phyloP scores from a whole-genome alignment of 139 green algal genomes.

The Parachlorella kessleri region DNA sequence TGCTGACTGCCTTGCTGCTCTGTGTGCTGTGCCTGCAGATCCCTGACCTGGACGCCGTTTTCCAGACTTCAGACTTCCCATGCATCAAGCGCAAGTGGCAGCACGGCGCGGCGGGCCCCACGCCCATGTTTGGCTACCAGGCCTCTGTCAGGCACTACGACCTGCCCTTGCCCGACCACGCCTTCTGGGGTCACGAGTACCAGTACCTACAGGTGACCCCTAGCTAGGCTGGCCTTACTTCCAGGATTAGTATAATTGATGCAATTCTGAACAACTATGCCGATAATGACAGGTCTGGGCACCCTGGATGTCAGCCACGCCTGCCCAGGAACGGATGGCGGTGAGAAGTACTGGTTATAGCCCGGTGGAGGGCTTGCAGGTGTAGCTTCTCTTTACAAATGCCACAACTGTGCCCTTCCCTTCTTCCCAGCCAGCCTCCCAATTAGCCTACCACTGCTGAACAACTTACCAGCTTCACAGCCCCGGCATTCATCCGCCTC shows the following conservation, averaged over 20 bases:
- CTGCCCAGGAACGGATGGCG: no score
- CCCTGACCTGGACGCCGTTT: constrained; percentile 43
- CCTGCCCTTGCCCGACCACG: constrained; percentile 48
- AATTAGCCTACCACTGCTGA: not conserved
- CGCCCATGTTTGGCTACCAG: constrained; percentile 40
- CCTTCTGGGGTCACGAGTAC: constrained; percentile 50
- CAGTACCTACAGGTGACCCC: constrained; percentile 13
- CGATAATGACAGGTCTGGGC: no score
- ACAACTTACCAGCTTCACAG: not conserved
- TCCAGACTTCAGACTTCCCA: constrained; percentile 48
- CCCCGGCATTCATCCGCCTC: no score
- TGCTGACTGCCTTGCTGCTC: no score
- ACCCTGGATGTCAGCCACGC: no score
- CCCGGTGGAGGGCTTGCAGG: not conserved
- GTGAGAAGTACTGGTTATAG: no score
- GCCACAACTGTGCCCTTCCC: not conserved
- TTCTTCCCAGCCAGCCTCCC: not conserved
- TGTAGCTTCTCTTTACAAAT: not conserved
- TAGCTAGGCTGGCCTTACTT: no score
- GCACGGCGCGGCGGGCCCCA: not conserved
- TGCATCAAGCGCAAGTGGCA: constrained; percentile 32
- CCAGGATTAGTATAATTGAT: no score
- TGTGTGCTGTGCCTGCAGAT: no score
- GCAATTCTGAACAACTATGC: no score
- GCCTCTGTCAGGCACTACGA: constrained; percentile 14